Conservation (phyloP, 2,329 filamentous ascomycete species). For the Phoma herbarum region DNA sequence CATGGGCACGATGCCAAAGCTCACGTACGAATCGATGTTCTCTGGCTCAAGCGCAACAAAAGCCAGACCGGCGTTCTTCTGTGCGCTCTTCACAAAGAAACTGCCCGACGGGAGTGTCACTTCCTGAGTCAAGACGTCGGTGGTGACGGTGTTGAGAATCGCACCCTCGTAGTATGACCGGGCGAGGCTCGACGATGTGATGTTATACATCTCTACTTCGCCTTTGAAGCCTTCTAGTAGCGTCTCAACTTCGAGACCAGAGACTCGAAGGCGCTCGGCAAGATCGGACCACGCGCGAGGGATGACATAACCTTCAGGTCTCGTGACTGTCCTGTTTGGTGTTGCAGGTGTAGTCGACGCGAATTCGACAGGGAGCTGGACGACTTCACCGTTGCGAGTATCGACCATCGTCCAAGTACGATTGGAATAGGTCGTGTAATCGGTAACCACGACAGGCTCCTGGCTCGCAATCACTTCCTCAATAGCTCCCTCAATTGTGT, state of each 20-base stretch:
- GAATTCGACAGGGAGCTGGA: constrained; percentile 48
- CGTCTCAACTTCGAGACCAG: constrained; percentile 47
- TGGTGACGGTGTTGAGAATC: constrained; percentile 46
- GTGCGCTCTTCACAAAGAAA: constrained; percentile 45
- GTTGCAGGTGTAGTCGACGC: constrained; percentile 47
- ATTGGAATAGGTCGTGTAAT: constrained; percentile 37
- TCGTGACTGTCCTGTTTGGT: constrained; percentile 46
- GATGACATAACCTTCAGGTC: constrained; percentile 50
- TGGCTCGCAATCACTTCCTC: constrained; percentile 35
- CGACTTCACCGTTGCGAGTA: constrained; percentile 39
- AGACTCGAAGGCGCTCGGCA: constrained; percentile 42
- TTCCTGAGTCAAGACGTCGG: constrained; percentile 33
- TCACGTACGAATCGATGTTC: constrained; percentile 50
- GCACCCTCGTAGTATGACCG: constrained; percentile 47
- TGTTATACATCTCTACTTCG: constrained; percentile 47
- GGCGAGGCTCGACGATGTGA: constrained; percentile 41
- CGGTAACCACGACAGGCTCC: constrained; percentile 45
- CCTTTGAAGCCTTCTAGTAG: constrained; percentile 40
- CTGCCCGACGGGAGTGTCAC: constrained; percentile 45
- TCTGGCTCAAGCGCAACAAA: constrained; percentile 52
- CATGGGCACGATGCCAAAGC: constrained; percentile 49
- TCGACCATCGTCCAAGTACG: constrained; percentile 49
- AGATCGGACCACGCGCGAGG: constrained; percentile 48
- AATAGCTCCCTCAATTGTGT: constrained; percentile 42
- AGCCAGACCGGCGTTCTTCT: constrained; percentile 51